Evolutionary conservation across 2,329 filamentous ascomycete genomes (phyloP).

Genomic region (Cercospora berteroae): DNA sequence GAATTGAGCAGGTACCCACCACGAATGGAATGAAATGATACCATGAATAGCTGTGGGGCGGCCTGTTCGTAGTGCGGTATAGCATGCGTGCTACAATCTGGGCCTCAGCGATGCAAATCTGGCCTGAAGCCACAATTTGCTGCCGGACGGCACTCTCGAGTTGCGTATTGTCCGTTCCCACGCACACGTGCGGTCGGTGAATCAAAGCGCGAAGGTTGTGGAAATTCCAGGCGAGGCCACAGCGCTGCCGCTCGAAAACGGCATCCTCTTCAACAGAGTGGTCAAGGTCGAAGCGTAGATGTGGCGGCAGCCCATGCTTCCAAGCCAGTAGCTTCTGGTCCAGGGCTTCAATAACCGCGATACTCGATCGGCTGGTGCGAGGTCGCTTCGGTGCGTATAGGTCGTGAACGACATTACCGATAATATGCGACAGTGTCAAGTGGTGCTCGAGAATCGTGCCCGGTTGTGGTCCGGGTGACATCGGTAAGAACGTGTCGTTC

Average conservation of each 20-base stretch:
- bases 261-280: slow-evolving; percentile 3
- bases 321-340: slow-evolving; percentile 14
- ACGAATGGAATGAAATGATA: slow-evolving; percentile 16
- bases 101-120: slow-evolving; percentile 14
- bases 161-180: neutral
- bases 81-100: slow-evolving; percentile 13
- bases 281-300: slow-evolving; percentile 16
- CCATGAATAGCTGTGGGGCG: slow-evolving; percentile 10
- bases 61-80: slow-evolving; percentile 2
- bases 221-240: slow-evolving; percentile 14
- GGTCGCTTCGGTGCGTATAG: slow-evolving; percentile 14
- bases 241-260: slow-evolving; percentile 9
- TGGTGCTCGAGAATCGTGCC: slow-evolving; percentile 3
- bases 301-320: slow-evolving; percentile 12
- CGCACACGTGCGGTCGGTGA: slow-evolving; percentile 12
- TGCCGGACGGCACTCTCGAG: neutral
- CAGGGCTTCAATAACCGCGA: slow-evolving; percentile 9
- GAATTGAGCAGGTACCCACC: slow-evolving; percentile 13
- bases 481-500: slow-evolving; percentile 5
- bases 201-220: slow-evolving; percentile 15
- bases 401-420: slow-evolving; percentile 13
- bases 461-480: neutral
- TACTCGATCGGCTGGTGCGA: neutral
- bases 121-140: slow-evolving; percentile 10
- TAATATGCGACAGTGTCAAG: slow-evolving; percentile 6